Conservation (phyloP, 2,329 filamentous ascomycete species). For the Thielaviopsis punctulata region DNA sequence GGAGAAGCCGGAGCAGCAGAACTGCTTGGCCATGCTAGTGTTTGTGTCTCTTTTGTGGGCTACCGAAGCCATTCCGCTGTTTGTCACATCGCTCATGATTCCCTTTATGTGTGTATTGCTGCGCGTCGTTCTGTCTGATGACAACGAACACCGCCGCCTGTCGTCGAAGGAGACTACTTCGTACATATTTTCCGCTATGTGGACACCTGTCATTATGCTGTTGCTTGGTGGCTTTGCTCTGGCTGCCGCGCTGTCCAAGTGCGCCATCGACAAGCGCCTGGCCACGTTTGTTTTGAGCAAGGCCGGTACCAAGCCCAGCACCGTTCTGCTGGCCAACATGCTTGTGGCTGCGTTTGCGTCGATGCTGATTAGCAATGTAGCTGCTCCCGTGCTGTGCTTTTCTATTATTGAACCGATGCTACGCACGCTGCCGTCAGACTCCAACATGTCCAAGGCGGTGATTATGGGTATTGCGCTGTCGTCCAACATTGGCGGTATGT, state of each 20-base stretch:
- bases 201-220: slow-evolving; percentile 98
- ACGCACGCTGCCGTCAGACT: slow-evolving; percentile 77
- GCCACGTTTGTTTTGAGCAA: slow-evolving; percentile 93
- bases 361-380: slow-evolving; percentile 99
- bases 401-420: slow-evolving; percentile 97
- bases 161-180: slow-evolving; percentile 64
- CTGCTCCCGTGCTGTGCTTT: slow-evolving; percentile 89
- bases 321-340: slow-evolving; percentile 94
- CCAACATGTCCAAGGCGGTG: slow-evolving; percentile 83
- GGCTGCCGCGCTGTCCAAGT: slow-evolving; percentile 87
- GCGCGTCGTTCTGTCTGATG: slow-evolving; percentile 64
- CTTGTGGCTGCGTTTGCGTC: slow-evolving; percentile 93
- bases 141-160: slow-evolving; percentile 48
- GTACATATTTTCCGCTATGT: slow-evolving; percentile 90
- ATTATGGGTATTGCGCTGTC: slow-evolving; percentile 90
- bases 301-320: slow-evolving; percentile 76
- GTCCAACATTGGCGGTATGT: slow-evolving; percentile 89
- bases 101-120: slow-evolving; percentile 85
- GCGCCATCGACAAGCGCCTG: slow-evolving; percentile 93
- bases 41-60: slow-evolving; percentile 94
- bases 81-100: slow-evolving; percentile 85
- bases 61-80: slow-evolving; percentile 93
- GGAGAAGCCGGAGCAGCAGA: slow-evolving; percentile 78
- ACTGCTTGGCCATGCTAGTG: slow-evolving; percentile 82
- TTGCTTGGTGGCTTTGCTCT: slow-evolving; percentile 91